Percentiles rank a stretch among this genome's conserved stretches.
Evolutionary conservation across 108 stramenopile species (phyloP).

Genomic region (Hondaea fermentalgiana): DNA sequence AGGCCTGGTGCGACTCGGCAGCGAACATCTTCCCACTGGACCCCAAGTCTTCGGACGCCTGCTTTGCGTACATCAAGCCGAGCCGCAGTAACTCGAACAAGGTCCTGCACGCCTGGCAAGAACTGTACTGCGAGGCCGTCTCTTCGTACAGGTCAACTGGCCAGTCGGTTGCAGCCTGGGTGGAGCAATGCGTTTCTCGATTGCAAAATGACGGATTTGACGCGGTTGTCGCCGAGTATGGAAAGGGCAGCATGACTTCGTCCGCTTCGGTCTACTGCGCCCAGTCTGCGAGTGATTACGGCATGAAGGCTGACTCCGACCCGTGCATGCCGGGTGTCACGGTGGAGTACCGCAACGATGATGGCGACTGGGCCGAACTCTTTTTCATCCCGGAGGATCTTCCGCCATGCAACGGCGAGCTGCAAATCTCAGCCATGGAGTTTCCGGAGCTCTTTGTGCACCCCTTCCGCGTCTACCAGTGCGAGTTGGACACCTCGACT

Average conservation of each 20-base stretch:
- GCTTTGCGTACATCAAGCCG: conserved; percentile 1
- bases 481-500: neutral
- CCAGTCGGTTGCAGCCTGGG: neutral
- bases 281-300: neutral
- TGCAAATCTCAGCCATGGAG: neutral
- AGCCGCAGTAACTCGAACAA: neutral
- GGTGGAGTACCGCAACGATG: neutral
- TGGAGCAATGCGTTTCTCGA: neutral
- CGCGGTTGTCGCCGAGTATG: neutral
- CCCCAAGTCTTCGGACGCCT: neutral
- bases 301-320: neutral
- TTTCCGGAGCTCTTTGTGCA: neutral
- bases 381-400: neutral
- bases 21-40: neutral
- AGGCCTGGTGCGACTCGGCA: neutral
- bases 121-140: neutral
- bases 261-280: neutral
- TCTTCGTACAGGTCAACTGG: neutral
- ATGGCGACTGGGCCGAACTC: neutral
- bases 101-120: neutral
- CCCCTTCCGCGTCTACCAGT: neutral
- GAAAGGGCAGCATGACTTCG: neutral
- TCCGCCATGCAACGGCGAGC: neutral
- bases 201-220: neutral
- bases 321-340: neutral